phyloP scores from a whole-genome alignment of 202 grass and related monocot genomes.

The Cymbopogon flexuosus region DNA sequence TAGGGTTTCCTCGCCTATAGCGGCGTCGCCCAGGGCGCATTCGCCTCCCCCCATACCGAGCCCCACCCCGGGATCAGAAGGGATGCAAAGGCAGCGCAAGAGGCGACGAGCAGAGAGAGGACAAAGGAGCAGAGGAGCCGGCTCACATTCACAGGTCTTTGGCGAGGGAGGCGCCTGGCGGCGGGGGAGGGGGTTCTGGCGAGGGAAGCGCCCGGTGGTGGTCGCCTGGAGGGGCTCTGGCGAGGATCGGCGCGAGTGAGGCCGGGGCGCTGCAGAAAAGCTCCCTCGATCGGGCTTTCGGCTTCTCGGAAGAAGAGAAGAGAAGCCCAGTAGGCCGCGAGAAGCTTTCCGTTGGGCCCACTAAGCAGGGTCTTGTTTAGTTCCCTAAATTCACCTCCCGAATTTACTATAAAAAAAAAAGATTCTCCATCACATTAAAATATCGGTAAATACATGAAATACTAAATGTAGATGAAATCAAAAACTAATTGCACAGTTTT shows the following conservation, averaged over 20 bases:
- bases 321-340: background rate
- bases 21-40: slow-evolving; percentile 29
- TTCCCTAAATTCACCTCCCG: no score
- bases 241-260: background rate
- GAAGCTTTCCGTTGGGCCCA: background rate
- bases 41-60: slow-evolving; percentile 41
- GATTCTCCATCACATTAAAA: no score
- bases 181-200: no score
- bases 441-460: no score
- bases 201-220: no score
- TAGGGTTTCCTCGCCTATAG: slow-evolving; percentile 41
- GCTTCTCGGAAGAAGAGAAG: background rate
- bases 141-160: background rate
- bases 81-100: background rate
- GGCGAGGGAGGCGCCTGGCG: no score
- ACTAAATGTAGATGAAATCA: no score
- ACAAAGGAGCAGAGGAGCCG: background rate
- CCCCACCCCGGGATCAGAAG: background rate
- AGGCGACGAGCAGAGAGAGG: background rate
- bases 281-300: background rate
- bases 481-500: no score
- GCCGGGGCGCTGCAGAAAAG: background rate
- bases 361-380: no score
- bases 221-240: no score
- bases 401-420: no score